Evolutionary conservation across 139 green algal species (phyloP).

Genomic region (Coelastrella sp.): DNA sequence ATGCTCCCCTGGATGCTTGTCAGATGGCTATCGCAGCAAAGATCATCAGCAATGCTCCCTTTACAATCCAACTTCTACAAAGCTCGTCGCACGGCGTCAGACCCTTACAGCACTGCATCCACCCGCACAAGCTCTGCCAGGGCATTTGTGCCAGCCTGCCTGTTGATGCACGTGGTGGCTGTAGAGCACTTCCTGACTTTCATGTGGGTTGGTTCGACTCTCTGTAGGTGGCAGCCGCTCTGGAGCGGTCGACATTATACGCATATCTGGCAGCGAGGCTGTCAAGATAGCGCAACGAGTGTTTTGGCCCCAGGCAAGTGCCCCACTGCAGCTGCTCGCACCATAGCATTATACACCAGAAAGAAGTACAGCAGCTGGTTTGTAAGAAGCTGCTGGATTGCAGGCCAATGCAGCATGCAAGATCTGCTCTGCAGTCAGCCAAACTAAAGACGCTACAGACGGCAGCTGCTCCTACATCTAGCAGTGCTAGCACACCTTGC

Average conservation of each 20-base stretch:
- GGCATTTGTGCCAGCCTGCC: too few species aligned
- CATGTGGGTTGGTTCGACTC: background rate
- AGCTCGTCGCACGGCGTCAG: too few species aligned
- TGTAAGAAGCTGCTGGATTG: background rate
- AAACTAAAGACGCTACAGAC: too few species aligned
- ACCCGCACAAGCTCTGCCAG: too few species aligned
- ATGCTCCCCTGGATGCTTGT: too few species aligned
- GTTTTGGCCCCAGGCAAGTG: slow-evolving; percentile 45
- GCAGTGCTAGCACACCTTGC: background rate
- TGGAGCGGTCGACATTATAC: slow-evolving; percentile 91
- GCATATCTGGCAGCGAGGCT: slow-evolving; percentile 83
- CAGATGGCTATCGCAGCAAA: too few species aligned
- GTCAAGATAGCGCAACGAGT: slow-evolving; percentile 64
- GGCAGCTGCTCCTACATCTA: too few species aligned
- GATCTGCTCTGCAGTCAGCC: background rate
- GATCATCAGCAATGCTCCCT: too few species aligned
- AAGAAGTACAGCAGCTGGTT: background rate
- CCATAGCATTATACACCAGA: background rate
- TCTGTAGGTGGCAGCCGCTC: slow-evolving; percentile 58
- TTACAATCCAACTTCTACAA: too few species aligned
- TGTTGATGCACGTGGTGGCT: too few species aligned
- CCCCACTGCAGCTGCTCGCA: background rate
- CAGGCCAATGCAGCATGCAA: background rate
- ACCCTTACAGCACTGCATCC: too few species aligned
- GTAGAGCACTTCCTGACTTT: background rate